A percentile compares a stretch with the other conserved stretches of the same genome.
These are phyloP conservation scores for Pelargonium myrrhifolium DNA, from an alignment of 441 rosid species.

Conservation along the genomic window DNA sequence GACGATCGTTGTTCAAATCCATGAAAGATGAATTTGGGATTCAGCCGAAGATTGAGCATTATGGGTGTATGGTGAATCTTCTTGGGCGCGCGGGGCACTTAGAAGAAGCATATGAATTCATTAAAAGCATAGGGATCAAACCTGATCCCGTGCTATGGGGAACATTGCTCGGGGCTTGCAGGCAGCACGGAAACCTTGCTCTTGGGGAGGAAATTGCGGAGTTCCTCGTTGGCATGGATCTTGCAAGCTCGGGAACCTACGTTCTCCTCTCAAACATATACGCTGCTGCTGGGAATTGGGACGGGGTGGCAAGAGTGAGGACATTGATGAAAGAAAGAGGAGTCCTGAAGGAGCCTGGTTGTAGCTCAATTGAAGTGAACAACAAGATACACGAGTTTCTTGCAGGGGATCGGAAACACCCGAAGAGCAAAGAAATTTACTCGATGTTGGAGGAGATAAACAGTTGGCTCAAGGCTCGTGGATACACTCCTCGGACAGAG, in stretches of 20 bases:
- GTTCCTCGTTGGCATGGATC: conserved; percentile 31
- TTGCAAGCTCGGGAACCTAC: conserved; percentile 51
- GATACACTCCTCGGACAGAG: conserved; percentile 42
- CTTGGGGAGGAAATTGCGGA: conserved; percentile 50
- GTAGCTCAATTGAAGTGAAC: conserved; percentile 49
- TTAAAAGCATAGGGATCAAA: conserved; percentile 37
- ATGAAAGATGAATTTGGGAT: conserved; percentile 42
- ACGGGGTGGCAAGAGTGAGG: conserved; percentile 46
- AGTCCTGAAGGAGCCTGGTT: conserved; percentile 49
- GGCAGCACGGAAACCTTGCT: conserved; percentile 34
- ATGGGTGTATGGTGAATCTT: conserved; percentile 63
- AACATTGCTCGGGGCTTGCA: conserved; percentile 51
- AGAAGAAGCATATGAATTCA: conserved; percentile 48
- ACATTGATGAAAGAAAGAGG: conserved; percentile 48
- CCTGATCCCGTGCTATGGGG: conserved; percentile 56
- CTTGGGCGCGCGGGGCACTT: conserved; percentile 48
- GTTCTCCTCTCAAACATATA: conserved; percentile 52
- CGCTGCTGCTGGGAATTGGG: conserved; percentile 50
- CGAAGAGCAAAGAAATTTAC: conserved; percentile 46
- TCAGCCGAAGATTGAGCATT: conserved; percentile 56
- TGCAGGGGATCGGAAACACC: conserved; percentile 50
- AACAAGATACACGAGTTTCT: conserved; percentile 49
- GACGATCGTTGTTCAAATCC: conserved; percentile 31
- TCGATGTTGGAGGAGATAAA: conserved; percentile 44
- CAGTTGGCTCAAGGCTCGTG: conserved; percentile 31